Conservation (phyloP, 768 basidiomycete species). For the Nidularia pulvinata region DNA sequence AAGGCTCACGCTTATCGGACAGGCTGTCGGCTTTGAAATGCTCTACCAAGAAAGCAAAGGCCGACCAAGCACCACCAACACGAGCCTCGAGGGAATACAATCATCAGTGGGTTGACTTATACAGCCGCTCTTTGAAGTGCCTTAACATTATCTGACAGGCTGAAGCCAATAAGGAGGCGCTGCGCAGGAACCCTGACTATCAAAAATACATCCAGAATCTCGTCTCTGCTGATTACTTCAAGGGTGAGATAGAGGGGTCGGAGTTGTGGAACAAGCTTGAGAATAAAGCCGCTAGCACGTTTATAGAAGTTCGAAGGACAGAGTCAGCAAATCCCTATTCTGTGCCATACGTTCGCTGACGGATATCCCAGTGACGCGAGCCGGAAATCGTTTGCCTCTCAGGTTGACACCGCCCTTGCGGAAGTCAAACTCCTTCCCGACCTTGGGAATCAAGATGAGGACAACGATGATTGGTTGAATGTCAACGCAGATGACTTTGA, state of each 20-base stretch:
- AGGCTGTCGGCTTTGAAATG: constrained; percentile 98
- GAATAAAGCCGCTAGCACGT: constrained; percentile 65
- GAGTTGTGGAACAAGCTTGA: constrained; percentile 75
- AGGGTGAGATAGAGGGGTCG: constrained; percentile 76
- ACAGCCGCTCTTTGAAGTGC: not conserved
- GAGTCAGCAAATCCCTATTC: constrained; percentile 50
- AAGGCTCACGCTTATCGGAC: constrained; percentile 5
- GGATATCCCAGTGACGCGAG: constrained; percentile 44
- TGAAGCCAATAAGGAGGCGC: constrained; percentile 66
- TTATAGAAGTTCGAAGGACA: constrained; percentile 56
- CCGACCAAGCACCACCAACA: constrained; percentile 36
- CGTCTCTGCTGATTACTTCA: constrained; percentile 71
- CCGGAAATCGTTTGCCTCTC: constrained; percentile 75
- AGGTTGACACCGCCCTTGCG: constrained; percentile 65
- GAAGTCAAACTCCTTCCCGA: constrained; percentile 28
- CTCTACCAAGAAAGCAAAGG: constrained; percentile 85
- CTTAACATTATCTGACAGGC: constrained; percentile 31
- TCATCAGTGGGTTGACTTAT: constrained; percentile 45
- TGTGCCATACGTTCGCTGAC: not conserved
- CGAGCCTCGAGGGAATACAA: constrained; percentile 28
- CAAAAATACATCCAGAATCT: constrained; percentile 70
- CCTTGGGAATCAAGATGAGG: constrained; percentile 30
- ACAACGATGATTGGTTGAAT: constrained; percentile 90
- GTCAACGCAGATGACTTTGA: constrained; percentile 80
- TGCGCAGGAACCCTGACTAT: constrained; percentile 71